Percentiles rank a stretch among this genome's conserved stretches.
These are phyloP conservation scores for Chlamydomonas applanata DNA, from an alignment of 139 green algal genomes.

Conservation along the genomic window DNA sequence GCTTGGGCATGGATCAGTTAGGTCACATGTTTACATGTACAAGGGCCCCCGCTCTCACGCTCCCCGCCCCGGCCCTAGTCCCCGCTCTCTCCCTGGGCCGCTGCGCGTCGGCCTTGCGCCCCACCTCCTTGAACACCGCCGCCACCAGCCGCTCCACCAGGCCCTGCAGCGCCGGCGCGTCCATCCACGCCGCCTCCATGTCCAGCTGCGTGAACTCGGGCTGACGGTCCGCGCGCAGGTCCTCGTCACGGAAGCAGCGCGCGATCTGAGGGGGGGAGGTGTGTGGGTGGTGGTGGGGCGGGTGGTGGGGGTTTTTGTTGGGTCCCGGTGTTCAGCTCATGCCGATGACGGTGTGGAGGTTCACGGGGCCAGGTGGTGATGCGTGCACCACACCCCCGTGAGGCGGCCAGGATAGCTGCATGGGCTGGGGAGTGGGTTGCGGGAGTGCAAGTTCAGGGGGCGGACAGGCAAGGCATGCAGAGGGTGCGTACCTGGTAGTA, in stretches of 20 bases:
- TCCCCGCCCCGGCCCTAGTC: neutral
- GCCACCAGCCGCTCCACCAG: slow-evolving; percentile 84
- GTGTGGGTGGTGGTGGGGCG: neutral
- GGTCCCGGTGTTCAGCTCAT: no score
- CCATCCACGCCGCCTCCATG: slow-evolving; percentile 93
- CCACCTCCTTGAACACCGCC: slow-evolving; percentile 63
- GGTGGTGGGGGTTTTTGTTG: no score
- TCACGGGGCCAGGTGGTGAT: no score
- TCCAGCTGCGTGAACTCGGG: slow-evolving; percentile 98
- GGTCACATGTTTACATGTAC: no score
- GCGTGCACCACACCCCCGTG: no score
- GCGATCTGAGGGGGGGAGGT: slow-evolving; percentile 51
- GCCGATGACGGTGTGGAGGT: no score
- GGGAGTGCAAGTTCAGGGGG: no score
- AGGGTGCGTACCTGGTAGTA: slow-evolving; percentile 97
- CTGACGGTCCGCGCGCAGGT: slow-evolving; percentile 91
- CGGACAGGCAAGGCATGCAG: no score
- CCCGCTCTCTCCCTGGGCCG: neutral
- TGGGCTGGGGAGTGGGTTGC: no score
- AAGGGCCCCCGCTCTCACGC: no score
- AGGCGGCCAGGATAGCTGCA: no score
- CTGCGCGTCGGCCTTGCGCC: neutral
- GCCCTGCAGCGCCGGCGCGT: slow-evolving; percentile 77
- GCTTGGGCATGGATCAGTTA: no score
- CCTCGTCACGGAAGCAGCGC: slow-evolving; percentile 96